Base-by-base conservation (phyloP, 768 basidiomycete species). In the Boletus tylopilopsis region DNA sequence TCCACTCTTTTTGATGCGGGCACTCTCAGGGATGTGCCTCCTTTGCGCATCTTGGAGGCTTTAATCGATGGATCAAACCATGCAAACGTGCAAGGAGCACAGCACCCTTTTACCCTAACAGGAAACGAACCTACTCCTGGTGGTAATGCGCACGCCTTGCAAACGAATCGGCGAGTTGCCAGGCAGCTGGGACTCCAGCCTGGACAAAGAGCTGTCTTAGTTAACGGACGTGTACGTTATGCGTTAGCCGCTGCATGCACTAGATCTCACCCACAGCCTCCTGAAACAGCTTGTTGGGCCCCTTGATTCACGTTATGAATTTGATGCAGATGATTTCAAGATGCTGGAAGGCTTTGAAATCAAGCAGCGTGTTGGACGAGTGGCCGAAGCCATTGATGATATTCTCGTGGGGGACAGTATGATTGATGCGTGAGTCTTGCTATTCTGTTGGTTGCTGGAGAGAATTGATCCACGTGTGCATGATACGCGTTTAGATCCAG, bases 201-300 rank as follows among this genome's bases (percentile, higher is more conserved):
- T 2, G 87, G 85, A 0, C 68, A 84, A 49, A 73, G 73, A 19
- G 89, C 77, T 1, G 50, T 97, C 32, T 52, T 94, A 30, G 71
- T 90, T 44, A 96, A 96, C 57, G 95, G 94, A 22, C 75, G 94
- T 27, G 92, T 94, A 62, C 64, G 86, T 71, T 8, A 15, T 50
- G 3, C 21, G 9, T 49, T 22, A 18, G 22, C 18, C 4, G 4
- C 5, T 23, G 23, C 25, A 30, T 25, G 25, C 32, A 6, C 43
- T 45, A 36, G 37, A 12, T 50, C 52, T 56, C 40, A 50, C 39
- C 25, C 12, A 29, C 6, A 32, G 21, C 42, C 23, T 49, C 44
- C 23, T 46, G 25, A 30, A 46, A 47, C 33, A 95, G 94, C 68
- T 95, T 44, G 71, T 97, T 23, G 90, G 90, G 0, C 90, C 91